Conservation (phyloP, 805 yeast species). For the Blastobotrys chiropterorum region DNA sequence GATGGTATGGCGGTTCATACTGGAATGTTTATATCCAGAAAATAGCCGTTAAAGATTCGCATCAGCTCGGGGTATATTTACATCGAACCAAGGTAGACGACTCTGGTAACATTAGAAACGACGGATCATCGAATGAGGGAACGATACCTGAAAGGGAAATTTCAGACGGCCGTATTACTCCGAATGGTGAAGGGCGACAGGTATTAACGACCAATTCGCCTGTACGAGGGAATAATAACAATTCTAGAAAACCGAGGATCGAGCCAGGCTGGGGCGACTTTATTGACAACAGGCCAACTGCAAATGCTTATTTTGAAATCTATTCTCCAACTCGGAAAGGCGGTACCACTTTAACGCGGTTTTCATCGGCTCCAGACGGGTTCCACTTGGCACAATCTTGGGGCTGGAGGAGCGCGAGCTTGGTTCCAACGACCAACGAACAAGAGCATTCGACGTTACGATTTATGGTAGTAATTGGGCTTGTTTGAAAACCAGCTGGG, state of each 20-base stretch:
- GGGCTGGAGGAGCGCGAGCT: constrained; percentile 56
- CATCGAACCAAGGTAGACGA: constrained; percentile 39
- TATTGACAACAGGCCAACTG: constrained; percentile 41
- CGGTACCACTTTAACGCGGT: constrained; percentile 44
- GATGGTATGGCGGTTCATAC: constrained; percentile 58
- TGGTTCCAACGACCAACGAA: constrained; percentile 43
- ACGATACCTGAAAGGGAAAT: background rate
- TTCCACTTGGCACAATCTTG: constrained; percentile 51
- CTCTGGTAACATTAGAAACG: constrained; percentile 4
- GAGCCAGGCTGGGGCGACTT: constrained; percentile 24
- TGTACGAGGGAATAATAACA: background rate
- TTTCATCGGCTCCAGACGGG: constrained; percentile 48
- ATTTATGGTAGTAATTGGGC: background rate
- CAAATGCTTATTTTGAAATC: constrained; percentile 47
- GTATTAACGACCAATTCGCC: background rate
- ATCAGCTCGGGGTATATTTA: constrained; percentile 51
- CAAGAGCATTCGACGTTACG: background rate
- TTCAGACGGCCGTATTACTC: background rate
- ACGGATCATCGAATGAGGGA: background rate
- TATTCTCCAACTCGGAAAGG: constrained; percentile 47
- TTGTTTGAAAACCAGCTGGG: background rate
- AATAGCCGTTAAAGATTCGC: constrained; percentile 34
- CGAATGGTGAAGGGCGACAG: background rate
- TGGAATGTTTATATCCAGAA: constrained; percentile 54
- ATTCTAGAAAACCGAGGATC: background rate